phyloP scores from a whole-genome alignment of 352 stramenopile genomes.

The Pythium chondricola region DNA sequence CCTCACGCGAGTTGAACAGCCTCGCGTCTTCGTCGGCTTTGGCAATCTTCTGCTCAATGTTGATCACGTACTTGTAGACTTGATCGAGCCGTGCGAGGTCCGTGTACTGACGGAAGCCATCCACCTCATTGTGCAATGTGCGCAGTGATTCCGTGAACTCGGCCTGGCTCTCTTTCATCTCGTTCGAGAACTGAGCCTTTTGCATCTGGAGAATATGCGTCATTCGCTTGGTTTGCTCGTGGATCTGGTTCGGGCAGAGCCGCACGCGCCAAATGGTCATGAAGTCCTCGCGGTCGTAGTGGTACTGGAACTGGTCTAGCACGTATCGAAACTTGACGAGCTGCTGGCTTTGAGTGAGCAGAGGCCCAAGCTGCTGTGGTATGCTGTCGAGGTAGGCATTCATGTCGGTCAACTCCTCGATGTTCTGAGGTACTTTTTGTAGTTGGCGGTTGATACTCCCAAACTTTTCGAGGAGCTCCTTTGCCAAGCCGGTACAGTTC shows the following conservation, averaged over 20 bases:
- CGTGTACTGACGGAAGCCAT: slow-evolving; percentile 81
- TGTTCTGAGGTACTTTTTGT: slow-evolving; percentile 85
- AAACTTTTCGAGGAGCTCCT: slow-evolving; percentile 76
- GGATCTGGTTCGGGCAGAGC: slow-evolving; percentile 83
- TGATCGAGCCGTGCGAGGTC: slow-evolving; percentile 82
- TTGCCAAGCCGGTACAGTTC: slow-evolving; percentile 66
- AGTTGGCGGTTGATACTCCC: slow-evolving; percentile 81
- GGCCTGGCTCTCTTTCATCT: slow-evolving; percentile 91
- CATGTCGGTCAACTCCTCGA: slow-evolving; percentile 90
- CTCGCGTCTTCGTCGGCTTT: slow-evolving; percentile 86
- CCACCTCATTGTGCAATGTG: slow-evolving; percentile 84
- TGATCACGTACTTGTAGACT: slow-evolving; percentile 83
- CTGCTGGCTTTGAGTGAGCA: slow-evolving; percentile 68
- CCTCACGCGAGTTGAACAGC: slow-evolving; percentile 91
- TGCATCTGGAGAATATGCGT: slow-evolving; percentile 73
- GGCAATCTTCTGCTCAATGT: slow-evolving; percentile 83
- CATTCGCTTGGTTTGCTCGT: slow-evolving; percentile 82
- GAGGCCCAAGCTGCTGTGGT: slow-evolving; percentile 42
- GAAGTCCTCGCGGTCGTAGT: slow-evolving; percentile 86
- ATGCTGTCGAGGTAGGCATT: slow-evolving; percentile 79
- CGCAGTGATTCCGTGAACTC: slow-evolving; percentile 86
- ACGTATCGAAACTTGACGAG: slow-evolving; percentile 75
- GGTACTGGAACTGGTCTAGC: slow-evolving; percentile 78
- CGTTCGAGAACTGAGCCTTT: slow-evolving; percentile 76
- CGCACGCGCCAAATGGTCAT: slow-evolving; percentile 87